Evolutionary conservation across 768 basidiomycete species (phyloP).

Genomic region (Lactarius hengduanensis): DNA sequence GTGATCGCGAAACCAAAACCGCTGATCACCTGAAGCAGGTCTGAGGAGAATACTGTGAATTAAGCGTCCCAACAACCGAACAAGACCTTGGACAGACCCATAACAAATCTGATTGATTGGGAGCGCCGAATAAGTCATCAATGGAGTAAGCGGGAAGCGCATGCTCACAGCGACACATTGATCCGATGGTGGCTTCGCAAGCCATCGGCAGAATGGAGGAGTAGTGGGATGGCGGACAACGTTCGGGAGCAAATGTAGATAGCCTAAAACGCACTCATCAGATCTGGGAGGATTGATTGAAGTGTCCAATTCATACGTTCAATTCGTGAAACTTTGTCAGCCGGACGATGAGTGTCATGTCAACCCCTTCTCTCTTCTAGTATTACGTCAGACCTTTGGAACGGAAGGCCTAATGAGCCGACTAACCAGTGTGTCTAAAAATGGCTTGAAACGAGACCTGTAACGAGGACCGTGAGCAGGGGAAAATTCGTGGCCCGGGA

Average conservation of each 20-base stretch:
- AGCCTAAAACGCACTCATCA: conserved; percentile 41
- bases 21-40: neutral
- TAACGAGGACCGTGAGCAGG: conserved; percentile 15
- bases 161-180: conserved; percentile 55
- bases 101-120: neutral
- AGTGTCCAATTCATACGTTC: conserved; percentile 53
- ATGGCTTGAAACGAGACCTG: conserved; percentile 65
- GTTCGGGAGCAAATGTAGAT: conserved; percentile 72
- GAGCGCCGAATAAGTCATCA: neutral
- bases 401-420: conserved; percentile 4
- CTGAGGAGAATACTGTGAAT: neutral
- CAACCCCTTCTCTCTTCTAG: conserved; percentile 60
- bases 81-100: neutral
- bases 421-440: conserved; percentile 57
- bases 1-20: conserved; percentile 9
- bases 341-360: conserved; percentile 59
- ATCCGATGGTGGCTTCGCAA: conserved; percentile 55
- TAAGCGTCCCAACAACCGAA: neutral
- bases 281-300: neutral
- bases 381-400: neutral
- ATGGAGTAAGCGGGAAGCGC: conserved; percentile 13
- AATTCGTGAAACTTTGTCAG: conserved; percentile 77
- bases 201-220: conserved; percentile 72
- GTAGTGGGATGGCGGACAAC: conserved; percentile 60
- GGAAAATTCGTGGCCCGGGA: conserved; percentile 19